Evolutionary conservation across 2,329 filamentous ascomycete genomes (phyloP).

Genomic region (Alternaria angustiovoidea): DNA sequence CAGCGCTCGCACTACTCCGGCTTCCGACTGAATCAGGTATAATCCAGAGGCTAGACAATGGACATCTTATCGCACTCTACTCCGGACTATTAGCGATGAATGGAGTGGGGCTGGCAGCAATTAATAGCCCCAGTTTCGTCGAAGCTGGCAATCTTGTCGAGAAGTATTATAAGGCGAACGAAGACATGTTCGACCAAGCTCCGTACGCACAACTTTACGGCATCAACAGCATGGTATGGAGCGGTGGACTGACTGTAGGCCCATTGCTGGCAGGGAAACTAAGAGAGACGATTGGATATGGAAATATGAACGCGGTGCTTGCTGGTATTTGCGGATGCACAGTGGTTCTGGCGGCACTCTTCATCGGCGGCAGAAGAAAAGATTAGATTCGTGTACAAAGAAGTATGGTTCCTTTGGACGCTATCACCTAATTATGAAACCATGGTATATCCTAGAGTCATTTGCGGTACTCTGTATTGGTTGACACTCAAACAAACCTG

Average conservation of each 20-base stretch:
- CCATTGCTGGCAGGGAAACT: conserved; percentile 64
- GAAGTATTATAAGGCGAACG: conserved; percentile 64
- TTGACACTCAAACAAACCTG: background rate
- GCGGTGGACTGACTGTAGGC: conserved; percentile 66
- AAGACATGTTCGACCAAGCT: conserved; percentile 62
- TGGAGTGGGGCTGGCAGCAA: conserved; percentile 62
- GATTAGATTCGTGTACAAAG: background rate
- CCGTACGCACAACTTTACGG: conserved; percentile 73
- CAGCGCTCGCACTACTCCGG: conserved; percentile 54
- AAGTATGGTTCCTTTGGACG: background rate
- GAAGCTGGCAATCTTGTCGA: conserved; percentile 65
- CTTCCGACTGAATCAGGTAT: conserved; percentile 42
- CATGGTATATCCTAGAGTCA: background rate
- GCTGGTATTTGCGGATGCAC: conserved; percentile 57
- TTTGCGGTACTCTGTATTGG: background rate
- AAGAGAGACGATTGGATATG: conserved; percentile 63
- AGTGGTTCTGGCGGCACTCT: conserved; percentile 55
- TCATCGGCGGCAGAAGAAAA: conserved; percentile 49
- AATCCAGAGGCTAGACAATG: conserved; percentile 20
- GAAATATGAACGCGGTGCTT: conserved; percentile 64
- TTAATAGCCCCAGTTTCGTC: conserved; percentile 64
- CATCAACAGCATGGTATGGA: conserved; percentile 70
- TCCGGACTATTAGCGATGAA: conserved; percentile 56
- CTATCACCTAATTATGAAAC: background rate
- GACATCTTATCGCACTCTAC: conserved; percentile 56